phyloP scores from a whole-genome alignment of 768 basidiomycete genomes.

The Phallus indusiatus region DNA sequence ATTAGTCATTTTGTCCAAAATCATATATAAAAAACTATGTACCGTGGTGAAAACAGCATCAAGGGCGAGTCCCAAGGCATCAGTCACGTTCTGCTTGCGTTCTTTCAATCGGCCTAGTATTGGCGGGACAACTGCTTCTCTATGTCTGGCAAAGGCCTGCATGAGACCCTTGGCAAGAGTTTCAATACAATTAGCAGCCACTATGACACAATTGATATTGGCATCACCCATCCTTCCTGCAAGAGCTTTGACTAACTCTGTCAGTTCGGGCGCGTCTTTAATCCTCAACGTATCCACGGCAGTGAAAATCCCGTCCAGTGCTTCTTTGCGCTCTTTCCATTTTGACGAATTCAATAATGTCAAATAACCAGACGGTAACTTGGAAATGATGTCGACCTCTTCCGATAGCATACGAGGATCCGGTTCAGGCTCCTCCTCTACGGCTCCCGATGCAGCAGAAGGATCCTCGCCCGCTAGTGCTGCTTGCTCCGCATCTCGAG shows the following conservation, averaged over 20 bases:
- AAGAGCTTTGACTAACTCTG: slow-evolving; percentile 65
- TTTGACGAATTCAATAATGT: slow-evolving; percentile 77
- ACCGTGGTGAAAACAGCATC: slow-evolving; percentile 86
- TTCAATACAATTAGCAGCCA: slow-evolving; percentile 78
- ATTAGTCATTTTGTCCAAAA: slow-evolving; percentile 4
- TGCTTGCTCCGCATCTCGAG: slow-evolving; percentile 42
- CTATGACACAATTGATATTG: slow-evolving; percentile 91
- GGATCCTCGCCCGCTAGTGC: slow-evolving; percentile 33
- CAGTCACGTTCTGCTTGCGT: slow-evolving; percentile 82
- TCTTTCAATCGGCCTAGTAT: slow-evolving; percentile 91
- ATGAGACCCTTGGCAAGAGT: slow-evolving; percentile 78
- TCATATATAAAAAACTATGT: slow-evolving; percentile 21
- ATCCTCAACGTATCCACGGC: slow-evolving; percentile 68
- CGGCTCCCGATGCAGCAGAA: slow-evolving; percentile 26
- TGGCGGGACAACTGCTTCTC: slow-evolving; percentile 59
- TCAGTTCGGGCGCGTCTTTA: slow-evolving; percentile 69
- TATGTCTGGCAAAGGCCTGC: slow-evolving; percentile 61
- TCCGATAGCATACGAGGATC: slow-evolving; percentile 79
- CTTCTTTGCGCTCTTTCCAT: slow-evolving; percentile 97
- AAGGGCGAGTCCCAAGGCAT: slow-evolving; percentile 76
- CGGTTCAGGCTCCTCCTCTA: slow-evolving; percentile 44
- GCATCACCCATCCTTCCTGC: slow-evolving; percentile 82
- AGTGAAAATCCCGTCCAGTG: slow-evolving; percentile 70
- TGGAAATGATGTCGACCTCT: slow-evolving; percentile 66
- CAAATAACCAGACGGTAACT: slow-evolving; percentile 68